Evolutionary conservation across 345 rosid species (phyloP).

Genomic region (Conringia planisiliqua): DNA sequence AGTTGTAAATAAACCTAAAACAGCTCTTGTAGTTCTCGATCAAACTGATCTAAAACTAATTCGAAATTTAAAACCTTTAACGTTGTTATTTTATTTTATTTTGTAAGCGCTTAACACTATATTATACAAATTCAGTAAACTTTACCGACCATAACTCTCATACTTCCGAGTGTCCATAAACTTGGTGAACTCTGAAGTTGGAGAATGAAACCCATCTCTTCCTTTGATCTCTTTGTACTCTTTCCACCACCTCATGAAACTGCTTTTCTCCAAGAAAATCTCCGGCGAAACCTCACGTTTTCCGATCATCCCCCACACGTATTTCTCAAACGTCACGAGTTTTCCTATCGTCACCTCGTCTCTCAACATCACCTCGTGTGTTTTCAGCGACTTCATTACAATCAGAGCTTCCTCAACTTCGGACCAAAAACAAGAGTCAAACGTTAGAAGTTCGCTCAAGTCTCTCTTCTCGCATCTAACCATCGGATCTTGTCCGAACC

Average conservation of each 20-base stretch:
- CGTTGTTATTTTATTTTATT: background rate
- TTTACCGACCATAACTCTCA: background rate
- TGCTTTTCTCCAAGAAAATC: constrained; percentile 54
- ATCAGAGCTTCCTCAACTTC: constrained; percentile 64
- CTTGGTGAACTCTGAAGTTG: background rate
- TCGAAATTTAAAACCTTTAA: background rate
- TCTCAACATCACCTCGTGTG: background rate
- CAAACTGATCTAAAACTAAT: background rate
- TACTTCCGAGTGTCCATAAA: background rate
- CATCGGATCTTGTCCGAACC: constrained; percentile 28
- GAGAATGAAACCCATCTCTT: background rate
- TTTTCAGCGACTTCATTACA: constrained; percentile 12
- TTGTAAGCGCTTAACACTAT: background rate
- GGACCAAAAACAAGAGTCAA: constrained; percentile 87
- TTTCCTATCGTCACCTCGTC: background rate
- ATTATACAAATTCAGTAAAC: too few species aligned
- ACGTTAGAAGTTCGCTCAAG: constrained; percentile 29
- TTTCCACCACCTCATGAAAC: constrained; percentile 73
- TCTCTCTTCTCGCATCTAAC: constrained; percentile 2
- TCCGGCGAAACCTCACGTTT: constrained; percentile 58
- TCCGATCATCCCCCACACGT: constrained; percentile 40
- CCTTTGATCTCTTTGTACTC: constrained; percentile 36
- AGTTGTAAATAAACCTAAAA: background rate
- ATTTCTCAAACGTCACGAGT: constrained; percentile 36
- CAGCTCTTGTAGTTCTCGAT: background rate